Conservation (phyloP, 2,329 filamentous ascomycete genomes). For the Xenoacremonium recifei region DNA sequence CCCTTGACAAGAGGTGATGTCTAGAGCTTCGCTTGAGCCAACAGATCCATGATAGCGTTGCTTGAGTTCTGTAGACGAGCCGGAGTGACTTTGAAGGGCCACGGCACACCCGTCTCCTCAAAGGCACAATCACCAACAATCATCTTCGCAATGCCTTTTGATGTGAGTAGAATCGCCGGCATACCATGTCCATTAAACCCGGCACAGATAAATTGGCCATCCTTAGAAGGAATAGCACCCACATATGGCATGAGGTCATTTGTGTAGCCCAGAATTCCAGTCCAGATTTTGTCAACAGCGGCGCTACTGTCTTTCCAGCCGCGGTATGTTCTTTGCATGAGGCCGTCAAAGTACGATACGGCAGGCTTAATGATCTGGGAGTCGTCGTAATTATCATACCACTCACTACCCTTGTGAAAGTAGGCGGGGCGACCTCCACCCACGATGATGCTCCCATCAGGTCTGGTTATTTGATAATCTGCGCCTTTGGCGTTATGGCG, state of each 20-base stretch:
- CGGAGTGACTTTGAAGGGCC: constrained; percentile 31
- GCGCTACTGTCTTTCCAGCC: no score
- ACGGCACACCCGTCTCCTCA: constrained; percentile 36
- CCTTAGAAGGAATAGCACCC: constrained; percentile 32
- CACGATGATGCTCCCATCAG: no score
- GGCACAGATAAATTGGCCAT: constrained; percentile 41
- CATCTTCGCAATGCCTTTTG: constrained; percentile 43
- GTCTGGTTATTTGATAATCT: no score
- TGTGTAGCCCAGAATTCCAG: constrained; percentile 38
- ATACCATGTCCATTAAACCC: constrained; percentile 53
- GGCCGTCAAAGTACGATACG: no score
- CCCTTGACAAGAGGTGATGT: no score
- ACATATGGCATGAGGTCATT: constrained; percentile 42
- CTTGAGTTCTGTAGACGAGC: constrained; percentile 21
- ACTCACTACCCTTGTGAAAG: no score
- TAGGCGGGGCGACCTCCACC: no score
- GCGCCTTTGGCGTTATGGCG: no score
- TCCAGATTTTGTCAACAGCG: no score
- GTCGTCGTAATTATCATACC: no score
- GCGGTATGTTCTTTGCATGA: no score
- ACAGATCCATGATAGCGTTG: constrained; percentile 2
- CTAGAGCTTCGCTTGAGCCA: background rate
- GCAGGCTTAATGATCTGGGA: no score
- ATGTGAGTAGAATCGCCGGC: constrained; percentile 41
- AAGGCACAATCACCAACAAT: constrained; percentile 29